Evolutionary conservation across 2,329 filamentous ascomycete species (phyloP).

Genomic region (Talaromyces sp.): DNA sequence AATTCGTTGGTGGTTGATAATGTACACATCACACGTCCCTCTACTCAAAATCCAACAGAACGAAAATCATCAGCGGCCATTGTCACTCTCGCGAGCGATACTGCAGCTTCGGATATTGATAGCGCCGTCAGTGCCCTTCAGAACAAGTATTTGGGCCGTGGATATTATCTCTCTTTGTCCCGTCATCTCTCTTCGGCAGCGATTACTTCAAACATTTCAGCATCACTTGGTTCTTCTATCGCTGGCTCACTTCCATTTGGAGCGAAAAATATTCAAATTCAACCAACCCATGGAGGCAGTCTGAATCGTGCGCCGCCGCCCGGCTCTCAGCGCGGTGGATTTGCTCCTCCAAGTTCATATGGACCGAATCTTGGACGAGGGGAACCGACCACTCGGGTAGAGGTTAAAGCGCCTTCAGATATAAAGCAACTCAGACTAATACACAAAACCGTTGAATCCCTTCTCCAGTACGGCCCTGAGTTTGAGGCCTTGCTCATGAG

Average conservation of each 20-base stretch:
- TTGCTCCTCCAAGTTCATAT: constrained; percentile 78
- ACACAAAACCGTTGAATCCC: constrained; percentile 80
- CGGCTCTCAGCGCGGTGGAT: constrained; percentile 60
- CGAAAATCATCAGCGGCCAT: constrained; percentile 76
- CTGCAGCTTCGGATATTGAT: constrained; percentile 81
- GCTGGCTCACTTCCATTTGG: constrained; percentile 70
- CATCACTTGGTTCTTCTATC: constrained; percentile 50
- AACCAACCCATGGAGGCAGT: constrained; percentile 50
- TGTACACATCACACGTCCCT: constrained; percentile 69
- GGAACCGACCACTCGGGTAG: constrained; percentile 63
- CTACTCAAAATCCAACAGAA: constrained; percentile 55
- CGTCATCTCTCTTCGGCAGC: constrained; percentile 79
- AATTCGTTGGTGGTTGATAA: constrained; percentile 68
- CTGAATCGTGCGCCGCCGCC: constrained; percentile 54
- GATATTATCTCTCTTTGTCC: constrained; percentile 78
- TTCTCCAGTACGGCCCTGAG: constrained; percentile 78
- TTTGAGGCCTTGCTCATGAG: constrained; percentile 94
- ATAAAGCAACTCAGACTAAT: constrained; percentile 79
- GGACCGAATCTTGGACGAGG: constrained; percentile 51
- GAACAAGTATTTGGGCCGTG: constrained; percentile 82
- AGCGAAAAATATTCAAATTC: constrained; percentile 68
- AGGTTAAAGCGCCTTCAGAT: constrained; percentile 74
- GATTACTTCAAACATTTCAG: constrained; percentile 58
- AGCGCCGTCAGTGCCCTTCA: constrained; percentile 75
- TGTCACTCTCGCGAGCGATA: constrained; percentile 78